phyloP scores from a whole-genome alignment of 179 eudicot species.

The Beta lomatogona region DNA sequence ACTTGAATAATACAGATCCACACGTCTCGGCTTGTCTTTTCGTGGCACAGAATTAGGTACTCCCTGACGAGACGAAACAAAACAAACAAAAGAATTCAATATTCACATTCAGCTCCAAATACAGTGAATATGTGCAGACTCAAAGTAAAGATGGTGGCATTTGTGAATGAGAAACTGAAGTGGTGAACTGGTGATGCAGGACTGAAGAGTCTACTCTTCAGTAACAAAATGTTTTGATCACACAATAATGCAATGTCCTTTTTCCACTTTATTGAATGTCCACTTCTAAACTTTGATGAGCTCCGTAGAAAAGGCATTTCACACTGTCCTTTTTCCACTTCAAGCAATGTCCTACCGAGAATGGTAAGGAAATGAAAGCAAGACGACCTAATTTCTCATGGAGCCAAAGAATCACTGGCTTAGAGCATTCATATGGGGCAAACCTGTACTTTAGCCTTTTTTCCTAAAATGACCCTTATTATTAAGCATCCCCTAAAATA shows the following conservation, averaged over 20 bases:
- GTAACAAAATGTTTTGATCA: background rate
- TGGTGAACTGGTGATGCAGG: too few relatives aligned
- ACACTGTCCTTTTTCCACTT: background rate
- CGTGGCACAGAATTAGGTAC: conserved; percentile 72
- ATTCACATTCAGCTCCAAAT: conserved; percentile 6
- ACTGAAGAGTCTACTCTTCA: background rate
- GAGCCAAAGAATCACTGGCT: background rate
- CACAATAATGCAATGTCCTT: background rate
- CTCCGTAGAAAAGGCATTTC: background rate
- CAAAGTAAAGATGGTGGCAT: background rate
- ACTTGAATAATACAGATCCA: conserved; percentile 87
- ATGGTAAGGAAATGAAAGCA: background rate
- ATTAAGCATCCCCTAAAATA: too few relatives aligned
- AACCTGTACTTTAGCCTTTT: background rate
- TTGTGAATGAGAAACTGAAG: background rate
- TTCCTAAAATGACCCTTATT: too few relatives aligned
- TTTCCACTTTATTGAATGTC: background rate
- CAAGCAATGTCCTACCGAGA: background rate
- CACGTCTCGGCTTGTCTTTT: conserved; percentile 85
- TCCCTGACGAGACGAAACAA: conserved; percentile 47
- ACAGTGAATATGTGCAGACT: background rate
- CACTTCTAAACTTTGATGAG: background rate
- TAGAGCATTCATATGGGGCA: too few relatives aligned
- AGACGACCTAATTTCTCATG: background rate
- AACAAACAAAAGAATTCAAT: background rate